phyloP scores from a whole-genome alignment of 2,329 filamentous ascomycete genomes.

The Bipolaris victoriae region DNA sequence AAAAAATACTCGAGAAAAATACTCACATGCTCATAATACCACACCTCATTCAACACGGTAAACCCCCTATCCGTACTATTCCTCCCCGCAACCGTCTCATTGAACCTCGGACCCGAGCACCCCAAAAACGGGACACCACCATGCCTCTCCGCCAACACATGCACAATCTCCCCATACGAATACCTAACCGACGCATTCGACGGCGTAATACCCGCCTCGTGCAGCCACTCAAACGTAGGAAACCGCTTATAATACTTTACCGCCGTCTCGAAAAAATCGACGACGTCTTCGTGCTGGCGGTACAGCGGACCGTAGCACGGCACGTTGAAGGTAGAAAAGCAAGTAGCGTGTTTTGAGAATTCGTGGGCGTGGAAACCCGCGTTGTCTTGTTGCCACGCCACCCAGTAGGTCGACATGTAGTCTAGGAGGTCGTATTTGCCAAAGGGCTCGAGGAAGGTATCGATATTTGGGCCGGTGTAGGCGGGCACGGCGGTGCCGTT shows the following conservation, averaged over 20 bases:
- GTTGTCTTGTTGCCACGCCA: conserved; percentile 63
- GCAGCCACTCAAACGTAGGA: conserved; percentile 68
- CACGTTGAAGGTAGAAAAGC: conserved; percentile 69
- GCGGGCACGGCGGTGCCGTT: conserved; percentile 61
- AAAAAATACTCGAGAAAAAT: background rate
- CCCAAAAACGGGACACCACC: conserved; percentile 66
- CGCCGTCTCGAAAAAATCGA: conserved; percentile 68
- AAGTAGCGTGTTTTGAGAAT: conserved; percentile 72
- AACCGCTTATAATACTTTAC: conserved; percentile 64
- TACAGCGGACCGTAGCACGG: conserved; percentile 69
- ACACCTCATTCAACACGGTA: conserved; percentile 66
- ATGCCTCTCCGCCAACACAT: conserved; percentile 57
- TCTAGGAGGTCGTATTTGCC: conserved; percentile 65
- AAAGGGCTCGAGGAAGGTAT: conserved; percentile 64
- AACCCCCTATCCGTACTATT: conserved; percentile 62
- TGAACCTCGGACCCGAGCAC: conserved; percentile 66
- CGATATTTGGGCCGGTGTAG: conserved; percentile 65
- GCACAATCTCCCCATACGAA: conserved; percentile 60
- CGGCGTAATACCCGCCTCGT: conserved; percentile 60
- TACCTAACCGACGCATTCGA: conserved; percentile 63
- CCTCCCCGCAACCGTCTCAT: conserved; percentile 63
- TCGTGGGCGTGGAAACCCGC: conserved; percentile 70
- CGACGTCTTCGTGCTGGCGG: conserved; percentile 62
- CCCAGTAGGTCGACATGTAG: conserved; percentile 72
- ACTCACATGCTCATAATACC: conserved; percentile 68